Evolutionary conservation across 345 rosid genomes (phyloP).

Genomic region (Noccaea bulbosa): DNA sequence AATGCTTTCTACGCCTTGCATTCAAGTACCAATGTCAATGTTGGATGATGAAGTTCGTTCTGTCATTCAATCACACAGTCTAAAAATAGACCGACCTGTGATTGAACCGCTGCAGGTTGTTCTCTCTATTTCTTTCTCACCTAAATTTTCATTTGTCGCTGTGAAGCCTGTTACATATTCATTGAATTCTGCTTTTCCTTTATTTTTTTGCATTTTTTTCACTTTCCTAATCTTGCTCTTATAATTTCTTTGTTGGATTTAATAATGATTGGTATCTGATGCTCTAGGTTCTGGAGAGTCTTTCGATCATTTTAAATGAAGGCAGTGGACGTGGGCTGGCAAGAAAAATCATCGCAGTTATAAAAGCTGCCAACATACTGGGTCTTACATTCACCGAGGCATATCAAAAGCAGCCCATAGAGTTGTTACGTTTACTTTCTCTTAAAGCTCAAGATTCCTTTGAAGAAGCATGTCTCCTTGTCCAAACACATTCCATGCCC

Average conservation of each 20-base stretch:
- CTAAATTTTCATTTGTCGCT: conserved; percentile 20
- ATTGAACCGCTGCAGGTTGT: conserved; percentile 76
- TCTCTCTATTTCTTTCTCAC: conserved; percentile 27
- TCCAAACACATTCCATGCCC: conserved; percentile 82
- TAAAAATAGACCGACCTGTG: conserved; percentile 46
- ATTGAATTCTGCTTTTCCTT: not conserved
- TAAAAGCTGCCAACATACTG: conserved; percentile 81
- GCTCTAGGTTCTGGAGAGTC: conserved; percentile 74
- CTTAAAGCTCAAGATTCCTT: conserved; percentile 98
- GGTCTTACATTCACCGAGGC: conserved; percentile 91
- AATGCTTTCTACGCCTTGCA: conserved; percentile 62
- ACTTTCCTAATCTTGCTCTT: not conserved
- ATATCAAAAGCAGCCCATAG: conserved; percentile 83
- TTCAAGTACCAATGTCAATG: conserved; percentile 50
- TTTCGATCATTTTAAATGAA: conserved; percentile 68
- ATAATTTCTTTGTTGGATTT: conserved; percentile 10
- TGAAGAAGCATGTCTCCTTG: conserved; percentile 87
- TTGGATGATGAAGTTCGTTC: conserved; percentile 71
- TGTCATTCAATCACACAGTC: conserved; percentile 58
- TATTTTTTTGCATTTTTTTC: not conserved
- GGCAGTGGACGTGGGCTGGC: conserved; percentile 87
- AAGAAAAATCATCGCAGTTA: conserved; percentile 81
- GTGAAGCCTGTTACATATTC: conserved; percentile 23
- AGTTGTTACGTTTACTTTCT: conserved; percentile 88
- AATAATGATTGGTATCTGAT: conserved; percentile 31